A percentile compares a stretch with the other conserved stretches of the same genome.
Evolutionary conservation across 2,329 filamentous ascomycete genomes (phyloP).

Genomic region (Xylariaceae sp.): DNA sequence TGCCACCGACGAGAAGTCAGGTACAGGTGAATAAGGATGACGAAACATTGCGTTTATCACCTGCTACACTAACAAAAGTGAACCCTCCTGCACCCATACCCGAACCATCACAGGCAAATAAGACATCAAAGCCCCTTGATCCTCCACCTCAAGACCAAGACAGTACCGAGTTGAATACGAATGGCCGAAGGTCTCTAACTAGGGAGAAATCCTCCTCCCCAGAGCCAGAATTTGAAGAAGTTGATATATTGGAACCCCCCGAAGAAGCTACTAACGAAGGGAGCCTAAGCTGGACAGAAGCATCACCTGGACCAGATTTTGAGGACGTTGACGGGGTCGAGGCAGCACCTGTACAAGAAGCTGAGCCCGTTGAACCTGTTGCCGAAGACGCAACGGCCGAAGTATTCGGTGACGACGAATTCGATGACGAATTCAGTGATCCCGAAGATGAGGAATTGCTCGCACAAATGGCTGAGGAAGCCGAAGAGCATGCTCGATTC

Average conservation of each 20-base stretch:
- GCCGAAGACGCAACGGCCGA: slow-evolving; percentile 32
- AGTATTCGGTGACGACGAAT: slow-evolving; percentile 54
- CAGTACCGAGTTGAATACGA: slow-evolving; percentile 1
- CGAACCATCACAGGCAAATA: slow-evolving; percentile 8
- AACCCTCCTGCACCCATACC: slow-evolving; percentile 17
- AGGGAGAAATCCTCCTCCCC: slow-evolving; percentile 23
- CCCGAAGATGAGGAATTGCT: slow-evolving; percentile 90
- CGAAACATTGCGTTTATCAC: slow-evolving; percentile 12
- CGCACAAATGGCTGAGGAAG: slow-evolving; percentile 80
- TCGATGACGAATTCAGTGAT: slow-evolving; percentile 69
- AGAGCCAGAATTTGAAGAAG: slow-evolving; percentile 32
- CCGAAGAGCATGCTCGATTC: slow-evolving; percentile 90
- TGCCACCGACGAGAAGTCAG: slow-evolving; percentile 29
- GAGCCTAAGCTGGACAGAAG: slow-evolving; percentile 7
- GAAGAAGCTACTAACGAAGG: slow-evolving; percentile 15
- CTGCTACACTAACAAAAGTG: slow-evolving; percentile 20
- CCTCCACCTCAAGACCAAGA: neutral
- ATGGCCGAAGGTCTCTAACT: slow-evolving; percentile 14
- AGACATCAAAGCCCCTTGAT: neutral
- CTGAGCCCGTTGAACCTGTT: slow-evolving; percentile 3
- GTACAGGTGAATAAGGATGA: slow-evolving; percentile 10
- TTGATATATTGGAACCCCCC: slow-evolving; percentile 25
- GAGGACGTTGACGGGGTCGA: slow-evolving; percentile 21
- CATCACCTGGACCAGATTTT: slow-evolving; percentile 19
- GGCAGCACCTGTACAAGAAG: slow-evolving; percentile 10